phyloP scores from a whole-genome alignment of 257 asterid species.

The Petunia axillaris region DNA sequence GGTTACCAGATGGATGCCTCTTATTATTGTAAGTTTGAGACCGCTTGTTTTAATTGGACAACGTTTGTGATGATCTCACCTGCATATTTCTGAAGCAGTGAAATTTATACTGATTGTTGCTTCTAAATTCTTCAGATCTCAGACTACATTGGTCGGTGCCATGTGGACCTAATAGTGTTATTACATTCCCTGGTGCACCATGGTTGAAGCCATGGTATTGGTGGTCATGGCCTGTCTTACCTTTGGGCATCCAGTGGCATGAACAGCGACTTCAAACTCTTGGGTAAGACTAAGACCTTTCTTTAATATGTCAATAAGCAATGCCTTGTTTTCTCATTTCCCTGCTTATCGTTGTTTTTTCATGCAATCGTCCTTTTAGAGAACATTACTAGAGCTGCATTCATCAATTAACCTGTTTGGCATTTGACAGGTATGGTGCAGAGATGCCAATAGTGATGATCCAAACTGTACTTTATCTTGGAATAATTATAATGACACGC shows the following conservation, averaged over 20 bases:
- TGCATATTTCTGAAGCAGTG: neutral
- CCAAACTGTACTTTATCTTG: slow-evolving; percentile 62
- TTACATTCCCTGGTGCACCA: slow-evolving; percentile 87
- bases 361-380: neutral
- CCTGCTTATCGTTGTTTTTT: neutral
- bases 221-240: slow-evolving; percentile 99
- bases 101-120: neutral
- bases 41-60: neutral
- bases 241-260: slow-evolving; percentile 88
- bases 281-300: slow-evolving; percentile 50
- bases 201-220: slow-evolving; percentile 98
- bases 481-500: slow-evolving; percentile 63
- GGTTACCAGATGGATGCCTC: slow-evolving; percentile 99
- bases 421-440: slow-evolving; percentile 55
- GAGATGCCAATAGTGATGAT: slow-evolving; percentile 68
- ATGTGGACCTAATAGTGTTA: slow-evolving; percentile 86
- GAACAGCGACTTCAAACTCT: slow-evolving; percentile 67
- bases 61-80: neutral
- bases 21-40: slow-evolving; percentile 69
- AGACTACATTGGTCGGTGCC: slow-evolving; percentile 89
- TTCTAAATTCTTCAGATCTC: slow-evolving; percentile 51
- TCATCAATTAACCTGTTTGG: neutral
- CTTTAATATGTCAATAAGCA: neutral
- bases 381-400: neutral
- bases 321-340: neutral